Evolutionary conservation across 306 rosid species (phyloP), one percentile per base, ranked within the genome.

Genomic region (Fagus crenata): DNA sequence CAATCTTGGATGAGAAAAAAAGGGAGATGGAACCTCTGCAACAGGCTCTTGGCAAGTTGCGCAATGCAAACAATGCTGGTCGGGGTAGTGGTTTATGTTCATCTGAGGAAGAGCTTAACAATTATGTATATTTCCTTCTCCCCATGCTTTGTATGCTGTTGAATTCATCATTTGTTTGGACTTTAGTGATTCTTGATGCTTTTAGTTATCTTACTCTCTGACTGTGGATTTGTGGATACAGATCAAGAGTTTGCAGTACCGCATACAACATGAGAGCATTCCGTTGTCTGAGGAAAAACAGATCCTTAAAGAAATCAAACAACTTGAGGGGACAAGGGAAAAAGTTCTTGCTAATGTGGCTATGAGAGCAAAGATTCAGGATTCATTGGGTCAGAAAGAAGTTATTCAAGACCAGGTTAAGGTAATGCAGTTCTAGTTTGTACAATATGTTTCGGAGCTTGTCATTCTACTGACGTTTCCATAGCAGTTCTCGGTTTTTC

Each of bases 181-280:
- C 49, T 73, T 9, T 43, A 71, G 70, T 67, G 80, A 37, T 22
- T 22, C 53, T 49, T 69, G 46, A 39, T 68, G 58, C 46, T 7
- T 65, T 41, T 13, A 12, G 43, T 76, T 60, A 0, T 79, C 81
- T 75, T 31, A 65, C 33, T 32, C 56, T 40, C 60, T 81, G 43
- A 73, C 35, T 73, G 75, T 81, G 81, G 51, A 75, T 72, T 80
- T 83, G 72, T 75, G 83, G 70, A 60, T 75, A 80, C 91, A 96
- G 98, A 91, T 96, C 81, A 79, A 89, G 33, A 81, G 93, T 81
- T 81, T 92, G 61, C 86, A 92, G 54, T 96, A 92, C 88, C 89
- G 82, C 81, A 96, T 96, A 46, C 99, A 96, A 75, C 99, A 96
- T 7, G 99, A 96, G 88, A 96, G 98, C 86, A 96, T 96, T 81